Conservation (phyloP, 768 basidiomycete genomes). For the Heimioporus sp. region DNA sequence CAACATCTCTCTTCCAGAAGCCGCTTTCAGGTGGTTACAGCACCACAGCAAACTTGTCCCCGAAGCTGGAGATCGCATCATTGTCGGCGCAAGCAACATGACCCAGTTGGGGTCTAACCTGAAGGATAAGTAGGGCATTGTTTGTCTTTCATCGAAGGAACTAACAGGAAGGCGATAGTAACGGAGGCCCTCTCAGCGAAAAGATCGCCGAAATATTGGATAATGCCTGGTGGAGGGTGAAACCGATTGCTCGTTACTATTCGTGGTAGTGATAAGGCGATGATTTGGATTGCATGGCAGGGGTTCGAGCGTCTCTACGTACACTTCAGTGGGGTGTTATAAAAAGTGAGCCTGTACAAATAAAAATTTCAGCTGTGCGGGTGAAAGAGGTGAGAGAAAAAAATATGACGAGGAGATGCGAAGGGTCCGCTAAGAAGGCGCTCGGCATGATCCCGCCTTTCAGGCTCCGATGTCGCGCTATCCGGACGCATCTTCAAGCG, state of each 20-base stretch:
- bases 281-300: background rate
- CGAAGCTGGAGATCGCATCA: conserved; percentile 23
- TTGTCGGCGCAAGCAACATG: conserved; percentile 38
- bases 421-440: too few relatives aligned
- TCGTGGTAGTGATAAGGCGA: background rate
- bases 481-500: too few relatives aligned
- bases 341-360: too few relatives aligned
- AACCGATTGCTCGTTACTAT: conserved; percentile 2
- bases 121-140: conserved; percentile 4
- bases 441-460: too few relatives aligned
- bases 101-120: conserved; percentile 33
- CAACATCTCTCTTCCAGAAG: conserved; percentile 9
- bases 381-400: background rate
- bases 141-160: background rate
- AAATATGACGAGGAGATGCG: conserved; percentile 33
- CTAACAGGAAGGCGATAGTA: background rate
- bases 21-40: conserved; percentile 22
- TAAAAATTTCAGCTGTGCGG: too few relatives aligned
- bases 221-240: conserved; percentile 6
- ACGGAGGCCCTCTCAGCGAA: conserved; percentile 1
- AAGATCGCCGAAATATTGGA: conserved; percentile 3
- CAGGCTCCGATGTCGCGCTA: too few relatives aligned
- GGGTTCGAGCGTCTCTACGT: too few relatives aligned
- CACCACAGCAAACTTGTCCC: conserved; percentile 18
- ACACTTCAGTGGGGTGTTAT: too few relatives aligned